Evolutionary conservation across 139 green algal species (phyloP), one percentile per base, ranked within the genome.

Genomic region (Desmodesmus armatus): DNA sequence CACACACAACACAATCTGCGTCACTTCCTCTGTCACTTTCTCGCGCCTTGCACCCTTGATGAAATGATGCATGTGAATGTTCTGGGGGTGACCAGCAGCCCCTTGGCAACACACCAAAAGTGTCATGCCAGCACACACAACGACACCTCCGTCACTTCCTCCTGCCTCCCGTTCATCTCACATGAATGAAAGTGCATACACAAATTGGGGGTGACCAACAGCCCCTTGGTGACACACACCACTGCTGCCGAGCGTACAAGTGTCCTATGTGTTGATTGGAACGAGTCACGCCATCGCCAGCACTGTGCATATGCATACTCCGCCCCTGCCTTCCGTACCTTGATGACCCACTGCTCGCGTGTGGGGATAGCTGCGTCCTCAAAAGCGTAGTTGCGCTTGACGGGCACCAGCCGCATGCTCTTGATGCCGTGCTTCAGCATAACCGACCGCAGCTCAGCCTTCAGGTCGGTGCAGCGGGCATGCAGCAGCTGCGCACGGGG

Each of bases 301-400:
- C 53, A 65, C 19, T 19, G 53, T 65, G 53, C 53, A n/a, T 65
- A 23, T 19, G 21, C 21, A n/a, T 19, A 65, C 19, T 65, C 53
- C n/a, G 39, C 4, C 51, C 7, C 6, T 62, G 23, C 11, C 49
- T 60, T 39, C 15, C 87, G 43, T 43, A 98, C 90, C 92, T 99
- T 99, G 44, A 99, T 80, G 11, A 97, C 94, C 91, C 95, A 99
- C 88, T 98, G 93, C 69, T 90, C 76, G 15, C 96, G 95, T n/a
- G 92, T 89, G 0, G 89, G 92, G 0, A 99, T 89, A 0, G 83
- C 89, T 3, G 82, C 23, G 44, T 92, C 66, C 91, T 99, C 97
- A 89, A 99, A 99, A 0, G 96, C 94, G 84, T 99, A 99, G 63
- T 80, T 91, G 23, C 97, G 88, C 90, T 93, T 92, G 53, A 99